Evolutionary conservation across 345 rosid species (phyloP).

Genomic region (Citrus inodora): DNA sequence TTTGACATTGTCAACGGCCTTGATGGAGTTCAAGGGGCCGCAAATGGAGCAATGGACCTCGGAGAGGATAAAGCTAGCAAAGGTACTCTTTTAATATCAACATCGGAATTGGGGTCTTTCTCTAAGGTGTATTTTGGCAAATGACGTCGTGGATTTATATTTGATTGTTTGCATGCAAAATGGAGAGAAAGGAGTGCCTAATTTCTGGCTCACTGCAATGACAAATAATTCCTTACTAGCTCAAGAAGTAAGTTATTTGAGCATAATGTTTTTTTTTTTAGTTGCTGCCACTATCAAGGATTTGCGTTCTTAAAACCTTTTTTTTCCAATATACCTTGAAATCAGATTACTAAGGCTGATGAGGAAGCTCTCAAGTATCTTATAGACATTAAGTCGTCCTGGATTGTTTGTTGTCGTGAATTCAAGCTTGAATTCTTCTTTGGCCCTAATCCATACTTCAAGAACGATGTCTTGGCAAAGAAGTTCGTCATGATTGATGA

Average conservation of each 20-base stretch:
- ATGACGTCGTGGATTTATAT: neutral
- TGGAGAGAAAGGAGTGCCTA: constrained; percentile 94
- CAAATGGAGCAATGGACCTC: constrained; percentile 45
- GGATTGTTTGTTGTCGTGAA: constrained; percentile 82
- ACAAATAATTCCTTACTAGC: constrained; percentile 85
- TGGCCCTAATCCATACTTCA: constrained; percentile 82
- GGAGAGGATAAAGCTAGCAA: constrained; percentile 54
- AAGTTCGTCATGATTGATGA: constrained; percentile 97
- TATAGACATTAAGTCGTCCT: constrained; percentile 79
- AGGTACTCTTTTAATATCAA: constrained; percentile 34
- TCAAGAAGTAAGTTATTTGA: constrained; percentile 59
- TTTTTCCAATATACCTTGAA: neutral
- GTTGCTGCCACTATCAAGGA: too few relatives aligned
- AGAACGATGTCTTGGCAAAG: constrained; percentile 77
- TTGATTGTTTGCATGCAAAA: neutral
- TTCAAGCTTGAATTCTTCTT: constrained; percentile 93
- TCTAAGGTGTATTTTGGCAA: neutral
- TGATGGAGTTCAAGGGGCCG: constrained; percentile 38
- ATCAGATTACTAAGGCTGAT: constrained; percentile 81
- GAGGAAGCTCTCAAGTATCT: constrained; percentile 86
- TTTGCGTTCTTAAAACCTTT: neutral
- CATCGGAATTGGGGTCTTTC: neutral
- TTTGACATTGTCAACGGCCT: constrained; percentile 80
- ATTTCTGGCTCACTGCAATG: constrained; percentile 91
- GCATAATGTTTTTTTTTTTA: too few relatives aligned